Conservation (phyloP, 2,329 filamentous ascomycete genomes). For the Ceratocystis harringtonii region DNA sequence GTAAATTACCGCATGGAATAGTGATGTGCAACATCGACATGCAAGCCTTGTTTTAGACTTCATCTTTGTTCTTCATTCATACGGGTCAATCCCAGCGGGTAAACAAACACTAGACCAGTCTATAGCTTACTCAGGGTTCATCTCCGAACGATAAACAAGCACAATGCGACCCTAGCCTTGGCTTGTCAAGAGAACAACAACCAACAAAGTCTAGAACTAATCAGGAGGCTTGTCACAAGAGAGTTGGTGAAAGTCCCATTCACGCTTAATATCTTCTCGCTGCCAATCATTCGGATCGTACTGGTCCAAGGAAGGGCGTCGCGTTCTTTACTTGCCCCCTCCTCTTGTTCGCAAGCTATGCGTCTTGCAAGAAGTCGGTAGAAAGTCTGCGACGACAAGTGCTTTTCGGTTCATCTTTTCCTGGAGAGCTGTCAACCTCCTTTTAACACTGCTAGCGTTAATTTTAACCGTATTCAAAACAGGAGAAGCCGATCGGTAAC, state of each 20-base stretch:
- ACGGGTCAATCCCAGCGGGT: neutral
- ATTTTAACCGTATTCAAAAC: neutral
- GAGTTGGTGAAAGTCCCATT: neutral
- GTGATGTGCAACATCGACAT: conserved; percentile 1
- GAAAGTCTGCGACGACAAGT: too few relatives aligned
- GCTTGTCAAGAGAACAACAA: neutral
- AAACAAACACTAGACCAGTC: neutral
- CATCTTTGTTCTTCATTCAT: neutral
- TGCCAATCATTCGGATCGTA: neutral
- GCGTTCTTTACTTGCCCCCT: neutral
- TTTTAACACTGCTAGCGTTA: neutral
- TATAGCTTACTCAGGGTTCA: neutral
- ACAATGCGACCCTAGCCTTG: neutral
- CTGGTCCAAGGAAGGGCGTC: neutral
- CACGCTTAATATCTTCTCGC: neutral
- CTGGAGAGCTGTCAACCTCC: neutral
- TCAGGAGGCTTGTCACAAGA: neutral
- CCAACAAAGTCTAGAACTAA: neutral
- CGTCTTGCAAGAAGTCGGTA: too few relatives aligned
- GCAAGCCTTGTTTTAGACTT: neutral
- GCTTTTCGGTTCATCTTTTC: too few relatives aligned
- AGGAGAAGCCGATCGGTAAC: neutral
- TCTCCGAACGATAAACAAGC: neutral
- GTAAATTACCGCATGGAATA: neutral
- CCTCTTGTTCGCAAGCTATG: neutral